Base-by-base conservation (phyloP, 345 rosid species). In the Acer yangbiense region DNA sequence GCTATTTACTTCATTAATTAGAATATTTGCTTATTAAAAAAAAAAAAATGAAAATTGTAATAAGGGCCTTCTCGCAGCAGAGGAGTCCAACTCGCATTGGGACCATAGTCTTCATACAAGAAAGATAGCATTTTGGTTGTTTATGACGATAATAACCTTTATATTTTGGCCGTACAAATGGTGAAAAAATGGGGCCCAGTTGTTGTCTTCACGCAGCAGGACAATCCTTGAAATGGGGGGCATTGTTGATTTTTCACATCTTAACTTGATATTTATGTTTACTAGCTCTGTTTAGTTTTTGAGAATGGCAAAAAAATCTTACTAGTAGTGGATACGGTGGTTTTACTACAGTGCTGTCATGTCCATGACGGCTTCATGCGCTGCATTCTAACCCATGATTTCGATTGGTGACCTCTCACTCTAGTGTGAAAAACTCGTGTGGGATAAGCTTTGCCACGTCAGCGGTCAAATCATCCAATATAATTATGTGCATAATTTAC, bases 171-270 rank as follows among this genome's bases (percentile, higher is more conserved):
- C 20, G 20, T 65, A n/a, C 20, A 32, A 54, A n/a, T 13, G 52
- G 64, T 9, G 63, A 18, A 64, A 32, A 12, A 7, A 12, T 50
- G 35, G 78, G 71, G 52, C 44, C 78, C 32, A 29, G 39, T 14
- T 0, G 63, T 13, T 35, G 78, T 66, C 72, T 39, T 65, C 63
- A 8, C 16, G 32, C 12, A 11, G 18, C 13, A 35, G 65, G 41
- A 66, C 65, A 75, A 54, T 35, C 78, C 65, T 32, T n/a, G 35
- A 54, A 66, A 32, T 0, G 17, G 21, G 21, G 72, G 78, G 71
- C 70, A 48, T 64, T 44, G 17, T 29, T 18, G 70, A 50, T 11
- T 63, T 74, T 63, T 74, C 77, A 23, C 17, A 9, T 25, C 65
- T 27, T 17, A 18, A 21, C 11, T 16, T 39, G 21, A 43, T 44